These are phyloP conservation scores for Botryosphaeria dothidea DNA, from an alignment of 2,329 filamentous ascomycete genomes.

Conservation along the genomic window DNA sequence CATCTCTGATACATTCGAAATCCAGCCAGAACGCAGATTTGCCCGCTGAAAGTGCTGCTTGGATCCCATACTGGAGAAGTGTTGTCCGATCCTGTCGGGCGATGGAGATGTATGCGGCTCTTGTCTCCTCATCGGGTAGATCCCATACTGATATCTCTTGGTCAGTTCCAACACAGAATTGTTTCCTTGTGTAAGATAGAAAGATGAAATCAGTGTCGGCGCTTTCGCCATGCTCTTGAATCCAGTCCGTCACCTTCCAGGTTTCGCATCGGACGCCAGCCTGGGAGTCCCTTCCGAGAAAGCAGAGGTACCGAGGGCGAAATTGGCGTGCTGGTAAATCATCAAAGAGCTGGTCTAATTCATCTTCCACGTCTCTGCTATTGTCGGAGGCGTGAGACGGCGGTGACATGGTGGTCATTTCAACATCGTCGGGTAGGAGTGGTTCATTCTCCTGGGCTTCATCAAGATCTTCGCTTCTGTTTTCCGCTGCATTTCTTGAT, in stretches of 20 bases:
- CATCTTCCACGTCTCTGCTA: background rate
- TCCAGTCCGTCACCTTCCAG: conserved; percentile 5
- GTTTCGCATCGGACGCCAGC: background rate
- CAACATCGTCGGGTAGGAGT: background rate
- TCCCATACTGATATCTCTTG: background rate
- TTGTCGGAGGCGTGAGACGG: background rate
- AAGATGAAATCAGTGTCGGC: conserved; percentile 6
- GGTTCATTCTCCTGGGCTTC: background rate
- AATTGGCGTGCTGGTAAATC: conserved; percentile 6
- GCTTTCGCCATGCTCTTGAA: background rate
- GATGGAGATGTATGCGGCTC: background rate
- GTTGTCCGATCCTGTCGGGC: background rate
- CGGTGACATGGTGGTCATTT: background rate
- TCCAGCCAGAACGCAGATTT: conserved; percentile 14
- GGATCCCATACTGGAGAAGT: background rate
- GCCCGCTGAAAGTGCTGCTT: background rate
- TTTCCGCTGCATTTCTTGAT: conserved; percentile 7
- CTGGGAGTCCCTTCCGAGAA: background rate
- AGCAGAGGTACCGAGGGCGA: conserved; percentile 9
- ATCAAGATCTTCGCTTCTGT: background rate
- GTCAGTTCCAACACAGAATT: conserved; percentile 5
- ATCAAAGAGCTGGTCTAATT: conserved; percentile 7
- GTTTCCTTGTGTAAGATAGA: conserved; percentile 14
- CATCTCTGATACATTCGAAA: conserved; percentile 5
- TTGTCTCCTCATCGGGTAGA: background rate